A percentile compares a stretch with the other conserved stretches of the same genome.
Conservation (phyloP, 2,329 filamentous ascomycete genomes). For the Neofusicoccum sp. region DNA sequence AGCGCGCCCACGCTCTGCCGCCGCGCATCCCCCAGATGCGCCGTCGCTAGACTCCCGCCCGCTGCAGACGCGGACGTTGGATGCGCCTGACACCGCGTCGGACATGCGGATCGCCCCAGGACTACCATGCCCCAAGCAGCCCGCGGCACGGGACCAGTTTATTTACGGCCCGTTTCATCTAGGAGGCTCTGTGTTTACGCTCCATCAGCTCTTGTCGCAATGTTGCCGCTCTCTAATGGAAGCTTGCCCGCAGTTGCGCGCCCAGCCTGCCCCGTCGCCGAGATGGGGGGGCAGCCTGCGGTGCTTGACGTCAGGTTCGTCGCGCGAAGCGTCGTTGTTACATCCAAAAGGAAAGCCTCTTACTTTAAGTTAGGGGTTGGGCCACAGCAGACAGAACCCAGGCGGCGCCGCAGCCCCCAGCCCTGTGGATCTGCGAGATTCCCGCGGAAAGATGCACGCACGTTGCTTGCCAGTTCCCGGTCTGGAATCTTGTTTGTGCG, state of each 20-base stretch:
- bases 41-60: neutral
- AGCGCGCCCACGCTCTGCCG: conserved; percentile 5
- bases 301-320: conserved; percentile 32
- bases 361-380: conserved; percentile 8
- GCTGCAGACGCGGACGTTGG: conserved; percentile 7
- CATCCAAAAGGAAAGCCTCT: conserved; percentile 31
- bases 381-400: conserved; percentile 11
- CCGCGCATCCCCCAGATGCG: neutral
- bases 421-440: conserved; percentile 20
- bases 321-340: conserved; percentile 29
- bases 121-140: conserved; percentile 6
- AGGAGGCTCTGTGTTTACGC: neutral
- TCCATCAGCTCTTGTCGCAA: conserved; percentile 3
- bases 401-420: conserved; percentile 1
- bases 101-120: neutral
- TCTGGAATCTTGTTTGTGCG: conserved; percentile 13
- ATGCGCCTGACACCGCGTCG: conserved; percentile 6
- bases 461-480: conserved; percentile 15
- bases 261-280: conserved; percentile 19
- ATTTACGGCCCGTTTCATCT: conserved; percentile 15
- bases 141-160: conserved; percentile 2
- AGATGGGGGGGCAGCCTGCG: conserved; percentile 17
- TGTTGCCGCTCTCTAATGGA: neutral
- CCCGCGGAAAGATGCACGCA: conserved; percentile 18
- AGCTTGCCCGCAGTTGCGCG: conserved; percentile 3